These are phyloP conservation scores for Lentinula raphanica DNA, from an alignment of 768 basidiomycete genomes.

Conservation along the genomic window DNA sequence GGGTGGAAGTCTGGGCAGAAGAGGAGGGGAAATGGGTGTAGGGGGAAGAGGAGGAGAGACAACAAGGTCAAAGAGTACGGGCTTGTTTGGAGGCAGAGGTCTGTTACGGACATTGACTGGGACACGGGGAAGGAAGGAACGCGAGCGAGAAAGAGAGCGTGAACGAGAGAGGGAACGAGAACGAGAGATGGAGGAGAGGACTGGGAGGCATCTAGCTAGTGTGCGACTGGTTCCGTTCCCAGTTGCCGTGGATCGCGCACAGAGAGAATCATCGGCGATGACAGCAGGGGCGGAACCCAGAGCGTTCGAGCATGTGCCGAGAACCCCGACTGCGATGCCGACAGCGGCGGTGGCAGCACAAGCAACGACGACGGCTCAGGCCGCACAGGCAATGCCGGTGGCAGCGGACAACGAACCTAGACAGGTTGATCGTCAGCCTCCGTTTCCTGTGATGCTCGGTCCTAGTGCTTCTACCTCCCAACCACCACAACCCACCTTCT, in stretches of 20 bases:
- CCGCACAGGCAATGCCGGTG: too few species aligned
- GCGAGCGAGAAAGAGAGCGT: conserved; percentile 10
- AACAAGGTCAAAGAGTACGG: conserved; percentile 13
- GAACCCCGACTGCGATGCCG: background rate
- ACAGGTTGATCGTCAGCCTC: background rate
- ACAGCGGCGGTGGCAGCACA: background rate
- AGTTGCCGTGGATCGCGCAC: background rate
- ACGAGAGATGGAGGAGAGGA: conserved; percentile 8
- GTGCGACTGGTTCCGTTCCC: conserved; percentile 5
- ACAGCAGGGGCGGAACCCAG: conserved; percentile 2
- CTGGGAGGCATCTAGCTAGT: background rate
- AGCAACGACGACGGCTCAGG: background rate
- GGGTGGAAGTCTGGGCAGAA: background rate
- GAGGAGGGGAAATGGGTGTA: too few species aligned
- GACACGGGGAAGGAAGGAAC: conserved; percentile 10
- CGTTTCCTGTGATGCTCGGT: background rate
- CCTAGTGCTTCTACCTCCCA: conserved; percentile 2
- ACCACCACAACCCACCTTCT: background rate
- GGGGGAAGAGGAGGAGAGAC: too few species aligned
- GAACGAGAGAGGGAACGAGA: conserved; percentile 10
- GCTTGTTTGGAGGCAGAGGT: conserved; percentile 25
- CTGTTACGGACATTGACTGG: conserved; percentile 42
- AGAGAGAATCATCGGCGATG: background rate
- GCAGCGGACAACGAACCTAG: too few species aligned
- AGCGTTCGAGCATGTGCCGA: conserved; percentile 11